Conservation (phyloP, 169 alveolate genomes). For the Eimeria acervulina region DNA sequence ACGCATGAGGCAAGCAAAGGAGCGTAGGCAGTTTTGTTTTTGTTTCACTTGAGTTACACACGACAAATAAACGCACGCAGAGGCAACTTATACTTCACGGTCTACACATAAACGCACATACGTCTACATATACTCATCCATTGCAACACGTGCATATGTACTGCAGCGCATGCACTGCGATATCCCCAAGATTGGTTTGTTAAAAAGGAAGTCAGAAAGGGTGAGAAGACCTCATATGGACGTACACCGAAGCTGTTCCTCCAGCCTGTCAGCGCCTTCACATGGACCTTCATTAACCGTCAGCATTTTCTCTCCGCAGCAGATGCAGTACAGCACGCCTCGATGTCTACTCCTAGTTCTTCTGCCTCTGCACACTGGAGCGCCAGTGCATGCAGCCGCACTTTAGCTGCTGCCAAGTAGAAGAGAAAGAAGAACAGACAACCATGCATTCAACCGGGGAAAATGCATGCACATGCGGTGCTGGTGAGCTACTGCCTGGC, state of each 20-base stretch:
- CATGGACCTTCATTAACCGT: neutral
- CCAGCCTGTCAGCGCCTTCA: neutral
- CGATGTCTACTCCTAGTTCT: neutral
- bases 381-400: neutral
- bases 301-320: neutral
- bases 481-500: neutral
- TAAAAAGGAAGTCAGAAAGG: neutral
- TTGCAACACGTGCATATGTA: neutral
- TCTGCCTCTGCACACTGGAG: neutral
- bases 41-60: neutral
- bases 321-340: neutral
- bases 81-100: no score
- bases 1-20: neutral
- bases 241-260: slow-evolving; percentile 13
- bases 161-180: neutral
- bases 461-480: neutral
- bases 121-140: neutral
- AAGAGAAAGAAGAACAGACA: neutral
- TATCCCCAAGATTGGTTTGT: neutral
- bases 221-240: neutral
- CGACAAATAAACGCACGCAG: neutral
- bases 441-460: no score
- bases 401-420: neutral
- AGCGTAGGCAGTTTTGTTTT: neutral
- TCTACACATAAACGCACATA: neutral